Conservation (phyloP, 805 yeast genomes). For the Candida awuae region DNA sequence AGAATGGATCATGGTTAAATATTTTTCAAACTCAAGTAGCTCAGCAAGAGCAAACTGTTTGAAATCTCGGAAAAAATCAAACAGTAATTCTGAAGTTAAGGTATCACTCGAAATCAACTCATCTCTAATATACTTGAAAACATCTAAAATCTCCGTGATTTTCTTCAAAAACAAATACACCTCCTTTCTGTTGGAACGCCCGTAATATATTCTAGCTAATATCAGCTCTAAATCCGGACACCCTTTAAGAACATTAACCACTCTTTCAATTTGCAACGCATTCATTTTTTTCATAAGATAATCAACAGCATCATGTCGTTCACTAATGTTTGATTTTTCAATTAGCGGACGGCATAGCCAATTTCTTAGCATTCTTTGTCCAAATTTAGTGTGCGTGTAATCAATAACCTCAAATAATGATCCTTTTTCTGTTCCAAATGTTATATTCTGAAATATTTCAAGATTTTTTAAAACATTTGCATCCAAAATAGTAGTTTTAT, state of each 20-base stretch:
- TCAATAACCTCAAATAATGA: slow-evolving; percentile 74
- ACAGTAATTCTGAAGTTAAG: slow-evolving; percentile 11
- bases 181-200: slow-evolving; percentile 51
- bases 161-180: slow-evolving; percentile 45
- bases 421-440: slow-evolving; percentile 52
- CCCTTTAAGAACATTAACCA: slow-evolving; percentile 23
- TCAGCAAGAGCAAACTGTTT: slow-evolving; percentile 1
- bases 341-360: slow-evolving; percentile 77
- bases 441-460: slow-evolving; percentile 64
- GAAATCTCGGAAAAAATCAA: slow-evolving; percentile 8
- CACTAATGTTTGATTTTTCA: slow-evolving; percentile 43
- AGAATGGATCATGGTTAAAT: slow-evolving; percentile 41
- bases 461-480: slow-evolving; percentile 60
- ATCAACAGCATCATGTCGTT: slow-evolving; percentile 56
- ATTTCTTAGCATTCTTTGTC: slow-evolving; percentile 51
- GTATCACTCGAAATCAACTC: slow-evolving; percentile 17
- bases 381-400: slow-evolving; percentile 73
- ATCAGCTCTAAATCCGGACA: slow-evolving; percentile 51
- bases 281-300: slow-evolving; percentile 36
- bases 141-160: slow-evolving; percentile 32
- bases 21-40: background rate
- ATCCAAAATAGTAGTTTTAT: slow-evolving; percentile 46
- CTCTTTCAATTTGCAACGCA: slow-evolving; percentile 28
- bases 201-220: slow-evolving; percentile 52
- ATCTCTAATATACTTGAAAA: slow-evolving; percentile 18